Conservation (phyloP, 1,139 yeast species). For the Debaryomyces psychrophilus region DNA sequence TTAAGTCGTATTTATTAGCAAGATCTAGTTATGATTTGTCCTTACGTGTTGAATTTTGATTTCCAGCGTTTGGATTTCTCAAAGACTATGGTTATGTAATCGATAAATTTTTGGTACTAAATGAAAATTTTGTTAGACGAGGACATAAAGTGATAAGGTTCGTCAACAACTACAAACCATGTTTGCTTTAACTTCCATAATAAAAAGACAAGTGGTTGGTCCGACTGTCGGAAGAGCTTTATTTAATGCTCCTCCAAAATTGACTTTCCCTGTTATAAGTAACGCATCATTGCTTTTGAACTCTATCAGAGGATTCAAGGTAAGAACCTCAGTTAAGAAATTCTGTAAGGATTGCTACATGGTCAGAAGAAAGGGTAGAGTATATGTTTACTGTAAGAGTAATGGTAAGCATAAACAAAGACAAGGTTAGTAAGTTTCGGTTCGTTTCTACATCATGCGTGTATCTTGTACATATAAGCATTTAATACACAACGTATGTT, state of each 20-base stretch:
- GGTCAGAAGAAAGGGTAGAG: conserved; percentile 93
- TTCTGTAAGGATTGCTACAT: conserved; percentile 90
- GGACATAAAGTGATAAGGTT: not conserved
- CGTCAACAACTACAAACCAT: conserved; percentile 10
- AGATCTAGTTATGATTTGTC: conserved; percentile 8
- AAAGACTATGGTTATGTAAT: conserved; percentile 10
- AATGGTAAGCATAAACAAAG: conserved; percentile 96
- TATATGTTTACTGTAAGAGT: conserved; percentile 88
- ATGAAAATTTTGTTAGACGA: conserved; percentile 7
- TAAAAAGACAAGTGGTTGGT: conserved; percentile 19
- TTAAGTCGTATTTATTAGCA: conserved; percentile 5
- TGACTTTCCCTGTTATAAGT: not conserved
- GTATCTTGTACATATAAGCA: conserved; percentile 9
- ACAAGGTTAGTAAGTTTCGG: conserved; percentile 62
- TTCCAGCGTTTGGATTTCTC: conserved; percentile 7
- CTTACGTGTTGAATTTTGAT: conserved; percentile 19
- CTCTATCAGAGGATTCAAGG: conserved; percentile 38
- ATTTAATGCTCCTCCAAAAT: conserved; percentile 23
- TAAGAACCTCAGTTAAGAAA: conserved; percentile 81
- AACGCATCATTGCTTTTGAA: conserved; percentile 1
- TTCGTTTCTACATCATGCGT: not conserved
- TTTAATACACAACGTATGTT: conserved; percentile 7
- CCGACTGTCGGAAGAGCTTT: conserved; percentile 20
- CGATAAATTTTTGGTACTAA: not conserved
- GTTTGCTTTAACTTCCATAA: conserved; percentile 23